phyloP scores from a whole-genome alignment of 139 green algal species.

The Micractinium sp. region DNA sequence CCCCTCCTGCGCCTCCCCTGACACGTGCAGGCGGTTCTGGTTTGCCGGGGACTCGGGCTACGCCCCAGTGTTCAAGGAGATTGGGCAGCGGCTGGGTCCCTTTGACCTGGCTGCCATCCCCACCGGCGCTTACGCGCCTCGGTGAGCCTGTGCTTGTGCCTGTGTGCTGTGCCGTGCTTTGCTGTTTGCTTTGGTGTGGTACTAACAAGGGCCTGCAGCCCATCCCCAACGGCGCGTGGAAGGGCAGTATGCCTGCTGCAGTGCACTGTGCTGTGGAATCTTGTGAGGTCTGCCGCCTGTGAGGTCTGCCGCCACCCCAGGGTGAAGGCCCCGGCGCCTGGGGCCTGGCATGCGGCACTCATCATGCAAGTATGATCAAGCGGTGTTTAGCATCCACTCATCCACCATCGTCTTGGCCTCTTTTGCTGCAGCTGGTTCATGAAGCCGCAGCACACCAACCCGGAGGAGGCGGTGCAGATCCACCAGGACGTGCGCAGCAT shows the following conservation, averaged over 20 bases:
- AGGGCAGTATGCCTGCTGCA: no score
- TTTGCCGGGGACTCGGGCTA: slow-evolving; percentile 87
- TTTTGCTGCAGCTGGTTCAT: slow-evolving; percentile 49
- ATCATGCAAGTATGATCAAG: no score
- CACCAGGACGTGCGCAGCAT: slow-evolving; percentile 62
- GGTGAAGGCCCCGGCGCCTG: no score
- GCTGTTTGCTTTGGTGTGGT: no score
- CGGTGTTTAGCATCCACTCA: no score
- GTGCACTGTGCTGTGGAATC: not conserved
- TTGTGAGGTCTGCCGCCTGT: not conserved
- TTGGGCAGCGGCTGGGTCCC: slow-evolving; percentile 66
- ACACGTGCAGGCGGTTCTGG: slow-evolving; percentile 64
- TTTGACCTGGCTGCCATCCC: slow-evolving; percentile 68
- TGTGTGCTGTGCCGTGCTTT: no score
- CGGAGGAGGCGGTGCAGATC: slow-evolving; percentile 76
- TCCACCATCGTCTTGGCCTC: slow-evolving; percentile 6
- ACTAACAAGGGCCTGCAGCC: no score
- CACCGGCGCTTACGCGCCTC: not conserved
- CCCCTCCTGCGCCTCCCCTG: no score
- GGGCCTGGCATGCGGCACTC: no score
- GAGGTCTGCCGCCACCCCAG: not conserved
- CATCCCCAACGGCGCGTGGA: no score
- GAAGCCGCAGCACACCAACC: slow-evolving; percentile 65
- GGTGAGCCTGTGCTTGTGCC: not conserved
- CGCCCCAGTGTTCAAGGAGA: slow-evolving; percentile 70